These are phyloP conservation scores for Aspergillus quadricinctus DNA, from an alignment of 2,329 filamentous ascomycete genomes.

Conservation along the genomic window DNA sequence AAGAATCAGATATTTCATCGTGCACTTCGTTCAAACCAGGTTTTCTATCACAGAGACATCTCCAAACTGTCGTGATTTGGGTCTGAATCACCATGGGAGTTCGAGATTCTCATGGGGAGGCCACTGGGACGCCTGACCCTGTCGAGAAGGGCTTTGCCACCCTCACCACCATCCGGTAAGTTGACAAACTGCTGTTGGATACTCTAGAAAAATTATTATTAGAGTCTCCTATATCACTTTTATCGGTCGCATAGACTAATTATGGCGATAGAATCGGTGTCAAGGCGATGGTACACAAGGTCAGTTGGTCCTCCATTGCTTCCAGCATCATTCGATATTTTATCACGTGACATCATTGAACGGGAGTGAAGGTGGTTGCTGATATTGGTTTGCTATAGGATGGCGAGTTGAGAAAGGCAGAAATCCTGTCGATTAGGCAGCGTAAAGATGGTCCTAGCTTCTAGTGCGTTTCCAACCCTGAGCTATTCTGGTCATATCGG, in stretches of 20 bases:
- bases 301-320: slow-evolving; percentile 33
- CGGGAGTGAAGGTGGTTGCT: not conserved
- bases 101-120: slow-evolving; percentile 52
- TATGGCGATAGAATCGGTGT: slow-evolving; percentile 55
- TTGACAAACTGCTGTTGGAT: slow-evolving; percentile 11
- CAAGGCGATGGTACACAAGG: slow-evolving; percentile 67
- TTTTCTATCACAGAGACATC: slow-evolving; percentile 10
- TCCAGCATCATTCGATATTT: slow-evolving; percentile 14
- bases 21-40: slow-evolving; percentile 2
- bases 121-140: slow-evolving; percentile 52
- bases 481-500: not conserved
- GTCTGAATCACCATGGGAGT: slow-evolving; percentile 47
- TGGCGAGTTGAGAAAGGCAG: slow-evolving; percentile 81
- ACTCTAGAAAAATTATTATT: not conserved
- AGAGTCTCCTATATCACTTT: slow-evolving; percentile 17
- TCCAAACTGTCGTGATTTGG: slow-evolving; percentile 1
- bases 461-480: slow-evolving; percentile 50
- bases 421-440: slow-evolving; percentile 91
- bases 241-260: slow-evolving; percentile 34
- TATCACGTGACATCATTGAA: slow-evolving; percentile 29
- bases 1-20: slow-evolving; percentile 9
- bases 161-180: slow-evolving; percentile 73
- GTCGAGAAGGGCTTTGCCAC: slow-evolving; percentile 78
- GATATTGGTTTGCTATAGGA: slow-evolving; percentile 47
- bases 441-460: slow-evolving; percentile 84